phyloP scores from a whole-genome alignment of 106 monocot genomes.

The Cymbidium sinense region DNA sequence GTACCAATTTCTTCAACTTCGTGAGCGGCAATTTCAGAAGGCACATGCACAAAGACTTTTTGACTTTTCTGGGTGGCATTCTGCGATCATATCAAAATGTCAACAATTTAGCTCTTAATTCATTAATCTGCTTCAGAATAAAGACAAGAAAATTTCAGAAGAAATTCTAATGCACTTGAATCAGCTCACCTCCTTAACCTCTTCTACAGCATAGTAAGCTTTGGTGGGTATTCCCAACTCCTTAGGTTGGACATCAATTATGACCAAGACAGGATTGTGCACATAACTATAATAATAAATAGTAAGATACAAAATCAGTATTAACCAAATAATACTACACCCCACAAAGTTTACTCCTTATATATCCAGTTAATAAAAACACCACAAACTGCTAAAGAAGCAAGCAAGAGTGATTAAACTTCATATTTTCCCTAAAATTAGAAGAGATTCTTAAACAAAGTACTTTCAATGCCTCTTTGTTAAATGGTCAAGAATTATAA shows the following conservation, averaged over 20 bases:
- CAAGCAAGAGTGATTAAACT: not conserved
- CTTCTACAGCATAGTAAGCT: constrained; percentile 73
- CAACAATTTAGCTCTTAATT: not conserved
- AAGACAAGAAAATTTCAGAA: constrained; percentile 21
- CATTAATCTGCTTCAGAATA: not conserved
- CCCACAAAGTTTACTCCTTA: not conserved
- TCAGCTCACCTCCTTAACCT: constrained; percentile 57
- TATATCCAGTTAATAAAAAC: not conserved
- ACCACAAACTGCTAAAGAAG: not conserved
- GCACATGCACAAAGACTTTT: constrained; percentile 95
- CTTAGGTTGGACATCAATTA: constrained; percentile 68
- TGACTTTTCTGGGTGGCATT: constrained; percentile 99
- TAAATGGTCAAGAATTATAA: not conserved
- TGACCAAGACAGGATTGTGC: constrained; percentile 60
- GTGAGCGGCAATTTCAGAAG: constrained; percentile 99
- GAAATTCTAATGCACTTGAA: not conserved
- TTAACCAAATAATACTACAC: not conserved
- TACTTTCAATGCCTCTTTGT: not conserved
- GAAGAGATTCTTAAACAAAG: not conserved
- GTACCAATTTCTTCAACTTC: constrained; percentile 99
- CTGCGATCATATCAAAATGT: constrained; percentile 26
- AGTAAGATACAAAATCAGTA: not conserved
- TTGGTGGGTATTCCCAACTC: constrained; percentile 65
- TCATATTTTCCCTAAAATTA: not conserved
- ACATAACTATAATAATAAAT: constrained; percentile 38